Evolutionary conservation across 2,329 filamentous ascomycete species (phyloP), one percentile per base, ranked within the genome.

Genomic region (Diaporthe caulivora): DNA sequence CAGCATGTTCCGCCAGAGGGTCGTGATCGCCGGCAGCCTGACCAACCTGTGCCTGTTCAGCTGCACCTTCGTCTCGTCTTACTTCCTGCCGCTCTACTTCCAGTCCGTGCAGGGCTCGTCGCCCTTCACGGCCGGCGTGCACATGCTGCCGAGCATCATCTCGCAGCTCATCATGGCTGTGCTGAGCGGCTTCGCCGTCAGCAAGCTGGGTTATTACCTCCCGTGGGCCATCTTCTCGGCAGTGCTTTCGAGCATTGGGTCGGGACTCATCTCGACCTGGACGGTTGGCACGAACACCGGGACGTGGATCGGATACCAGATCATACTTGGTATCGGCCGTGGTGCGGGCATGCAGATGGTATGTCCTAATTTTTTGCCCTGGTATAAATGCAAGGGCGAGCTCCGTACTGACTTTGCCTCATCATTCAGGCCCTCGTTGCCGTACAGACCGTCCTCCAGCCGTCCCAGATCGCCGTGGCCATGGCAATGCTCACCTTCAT

Each of bases 401-500:
- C 49, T 17, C 18, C 24, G 15, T 17, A 18, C 49, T 69, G 37
- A 49, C 44, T 31, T 60, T 64, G 5, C n/a, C 37, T 37, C 9
- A 21, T n/a, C 8, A 67, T 29, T 13, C 40, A 79, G 77, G 76
- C 78, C 6, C 68, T 76, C n/a, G 68, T 79, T 31, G 79, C 78
- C 10, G 65, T 78, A 3, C 80, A 80, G 67, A 75, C 75, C 21
- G 72, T 75, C 44, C 71, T 81, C 40, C 74, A 70, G 10, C 74
- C 75, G 0, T 60, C 75, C 13, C 76, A 80, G 10, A 75, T 79
- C n/a, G 71, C 80, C 2, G 68, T 79, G 2, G 78, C 75, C 18
- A 77, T 80, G 51, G 77, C 78, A 2, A 73, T 79, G 26, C 68
- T 80, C 5, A 73, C 78, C 1, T 79, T 80, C 24, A 67, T 75